phyloP scores from a whole-genome alignment of 2,329 filamentous ascomycete genomes.

The Stemphylium vesicarium region DNA sequence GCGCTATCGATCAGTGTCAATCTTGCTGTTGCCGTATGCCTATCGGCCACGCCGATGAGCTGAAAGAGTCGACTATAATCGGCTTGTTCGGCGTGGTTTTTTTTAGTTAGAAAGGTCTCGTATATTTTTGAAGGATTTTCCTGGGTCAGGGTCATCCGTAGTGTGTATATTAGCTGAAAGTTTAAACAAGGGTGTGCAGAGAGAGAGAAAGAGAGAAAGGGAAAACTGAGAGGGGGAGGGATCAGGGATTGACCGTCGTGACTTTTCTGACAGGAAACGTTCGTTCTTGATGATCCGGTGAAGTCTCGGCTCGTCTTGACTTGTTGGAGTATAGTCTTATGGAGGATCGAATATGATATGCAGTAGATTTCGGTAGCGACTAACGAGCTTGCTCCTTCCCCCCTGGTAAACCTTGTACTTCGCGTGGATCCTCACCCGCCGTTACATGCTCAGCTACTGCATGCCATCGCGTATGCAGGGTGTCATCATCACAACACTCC shows the following conservation, averaged over 20 bases:
- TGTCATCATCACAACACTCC: slow-evolving; percentile 2
- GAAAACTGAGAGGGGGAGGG: too few species aligned
- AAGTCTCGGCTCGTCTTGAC: background rate
- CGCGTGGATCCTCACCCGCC: background rate
- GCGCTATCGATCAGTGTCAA: too few species aligned
- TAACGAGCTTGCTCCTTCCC: too few species aligned
- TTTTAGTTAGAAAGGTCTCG: background rate
- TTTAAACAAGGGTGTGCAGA: background rate
- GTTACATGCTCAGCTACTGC: slow-evolving; percentile 4
- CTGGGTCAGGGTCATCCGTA: slow-evolving; percentile 5
- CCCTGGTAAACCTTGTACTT: background rate
- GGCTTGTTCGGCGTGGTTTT: background rate
- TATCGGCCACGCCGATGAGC: background rate
- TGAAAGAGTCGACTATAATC: background rate
- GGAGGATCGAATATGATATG: background rate
- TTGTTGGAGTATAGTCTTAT: background rate
- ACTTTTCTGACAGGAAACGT: slow-evolving; percentile 1
- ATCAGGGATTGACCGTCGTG: background rate
- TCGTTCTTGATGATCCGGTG: background rate
- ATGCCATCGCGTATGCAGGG: slow-evolving; percentile 3
- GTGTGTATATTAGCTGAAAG: background rate
- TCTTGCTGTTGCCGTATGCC: too few species aligned
- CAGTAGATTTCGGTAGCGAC: background rate
- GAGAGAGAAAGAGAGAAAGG: background rate
- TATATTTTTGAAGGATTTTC: background rate